Evolutionary conservation across 2,329 filamentous ascomycete species (phyloP), one percentile per base, ranked within the genome.

Genomic region (Pyrenophora teres): DNA sequence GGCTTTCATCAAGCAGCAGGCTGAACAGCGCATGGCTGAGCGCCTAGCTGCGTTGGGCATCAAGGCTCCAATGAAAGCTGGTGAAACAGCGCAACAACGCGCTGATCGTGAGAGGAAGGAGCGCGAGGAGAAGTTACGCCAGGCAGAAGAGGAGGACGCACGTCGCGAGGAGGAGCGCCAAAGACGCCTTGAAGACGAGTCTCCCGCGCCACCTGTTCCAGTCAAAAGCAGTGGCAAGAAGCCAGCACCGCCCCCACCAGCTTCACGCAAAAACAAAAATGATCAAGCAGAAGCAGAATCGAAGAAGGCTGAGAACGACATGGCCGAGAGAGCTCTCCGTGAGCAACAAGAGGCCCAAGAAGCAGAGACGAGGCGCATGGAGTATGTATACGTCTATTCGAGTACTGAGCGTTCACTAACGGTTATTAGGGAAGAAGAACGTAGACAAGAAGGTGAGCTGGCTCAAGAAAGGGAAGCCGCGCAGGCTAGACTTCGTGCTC

Each of bases 1-100:
- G 31, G 92, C 93, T 4, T 96, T 95, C 68, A 97, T 97, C 69
- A 96, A 95, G 72, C 92, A 97, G 73, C 93, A 97, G 72, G 95
- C 94, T 7, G 92, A 97, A 73, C 90, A 93, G 70, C 90, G 93
- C 53, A 97, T 99, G 88, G 93, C 94, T 31, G 94, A 97, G 74
- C 87, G 94, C 54, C 84, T 99, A 66, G 94, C 94, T 54, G 93
- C 93, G 40, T 83, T 97, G 55, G 94, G 94, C 31, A 88, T 99
- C 70, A 96, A 91, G 73, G 86, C 91, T 25, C 88, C 90, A 5
- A 80, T 81, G 15, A 95, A 95, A 69, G 77, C 87, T 33, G 87
- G 88, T 3, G 94, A 99, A 76, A 89, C 86, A 25, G 78, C 92
- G 30, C 84, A 88, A 50, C 92, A 99, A 75, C 85, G 92, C 55